Percentiles rank a stretch among this genome's conserved stretches.
phyloP scores from a whole-genome alignment of 306 rosid species.

The Rubus parviflorus region DNA sequence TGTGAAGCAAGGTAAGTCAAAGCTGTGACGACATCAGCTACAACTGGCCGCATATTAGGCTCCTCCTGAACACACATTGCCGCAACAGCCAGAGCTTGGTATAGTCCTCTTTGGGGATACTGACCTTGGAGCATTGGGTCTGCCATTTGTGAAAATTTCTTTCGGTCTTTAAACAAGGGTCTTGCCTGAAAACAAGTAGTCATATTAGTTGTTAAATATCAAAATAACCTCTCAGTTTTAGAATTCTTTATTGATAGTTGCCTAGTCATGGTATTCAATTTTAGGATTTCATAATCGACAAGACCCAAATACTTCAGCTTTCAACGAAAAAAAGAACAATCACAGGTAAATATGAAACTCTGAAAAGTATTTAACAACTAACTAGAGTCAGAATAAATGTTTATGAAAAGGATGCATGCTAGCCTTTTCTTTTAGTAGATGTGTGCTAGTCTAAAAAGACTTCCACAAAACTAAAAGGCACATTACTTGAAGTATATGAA shows the following conservation, averaged over 20 bases:
- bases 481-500: neutral
- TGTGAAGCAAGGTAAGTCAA: constrained; percentile 83
- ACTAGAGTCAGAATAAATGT: too few species aligned
- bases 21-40: constrained; percentile 95
- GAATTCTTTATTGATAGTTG: too few species aligned
- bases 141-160: constrained; percentile 68
- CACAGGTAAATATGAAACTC: too few species aligned
- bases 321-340: neutral
- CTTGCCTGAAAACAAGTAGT: constrained; percentile 58
- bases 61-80: constrained; percentile 94
- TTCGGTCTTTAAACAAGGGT: constrained; percentile 68
- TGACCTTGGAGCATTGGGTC: constrained; percentile 87
- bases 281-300: neutral
- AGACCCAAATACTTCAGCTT: neutral
- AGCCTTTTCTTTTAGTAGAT: neutral
- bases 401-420: too few species aligned
- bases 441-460: neutral
- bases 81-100: constrained; percentile 85
- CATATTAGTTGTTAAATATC: neutral
- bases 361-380: too few species aligned
- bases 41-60: constrained; percentile 80
- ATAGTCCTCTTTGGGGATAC: constrained; percentile 79
- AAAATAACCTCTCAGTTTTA: neutral
- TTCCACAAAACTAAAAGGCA: neutral
- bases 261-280: too few species aligned